These are phyloP conservation scores for Boletellus deceptivus DNA, from an alignment of 1,284 basidiomycete species.

Conservation along the genomic window DNA sequence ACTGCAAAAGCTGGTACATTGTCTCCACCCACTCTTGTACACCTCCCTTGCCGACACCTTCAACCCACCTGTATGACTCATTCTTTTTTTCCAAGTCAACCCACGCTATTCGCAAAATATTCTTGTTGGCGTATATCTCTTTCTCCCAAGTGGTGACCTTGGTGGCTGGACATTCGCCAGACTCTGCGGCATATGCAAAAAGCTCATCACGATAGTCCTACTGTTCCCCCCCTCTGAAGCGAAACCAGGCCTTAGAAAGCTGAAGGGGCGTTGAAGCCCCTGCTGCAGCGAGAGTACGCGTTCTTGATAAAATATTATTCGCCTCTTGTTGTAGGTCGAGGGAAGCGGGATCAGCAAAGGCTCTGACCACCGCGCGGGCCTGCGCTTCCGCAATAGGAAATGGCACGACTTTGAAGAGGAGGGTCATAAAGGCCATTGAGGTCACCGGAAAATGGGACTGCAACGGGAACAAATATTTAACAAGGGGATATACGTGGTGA, in stretches of 20 bases:
- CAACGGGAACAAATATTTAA: conserved; percentile 50
- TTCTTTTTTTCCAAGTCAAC: conserved; percentile 52
- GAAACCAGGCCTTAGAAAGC: conserved; percentile 57
- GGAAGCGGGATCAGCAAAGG: conserved; percentile 48
- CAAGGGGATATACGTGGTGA: conserved; percentile 62
- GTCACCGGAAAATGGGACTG: conserved; percentile 46
- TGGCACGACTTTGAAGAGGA: conserved; percentile 55
- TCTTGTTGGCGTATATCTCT: conserved; percentile 53
- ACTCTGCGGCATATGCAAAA: conserved; percentile 44
- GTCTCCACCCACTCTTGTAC: conserved; percentile 62
- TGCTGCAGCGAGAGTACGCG: conserved; percentile 38
- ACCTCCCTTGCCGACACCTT: conserved; percentile 56
- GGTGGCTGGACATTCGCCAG: conserved; percentile 32
- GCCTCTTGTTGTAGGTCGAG: conserved; percentile 51
- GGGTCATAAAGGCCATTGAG: conserved; percentile 63
- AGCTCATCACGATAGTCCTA: conserved; percentile 68
- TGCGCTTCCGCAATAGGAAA: conserved; percentile 70
- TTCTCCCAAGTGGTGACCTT: conserved; percentile 55
- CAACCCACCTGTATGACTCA: conserved; percentile 56
- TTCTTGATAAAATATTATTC: conserved; percentile 46
- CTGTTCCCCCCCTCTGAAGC: conserved; percentile 50
- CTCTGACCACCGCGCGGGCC: conserved; percentile 53
- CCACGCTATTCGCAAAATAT: conserved; percentile 55
- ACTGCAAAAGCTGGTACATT: conserved; percentile 47
- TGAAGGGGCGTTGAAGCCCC: conserved; percentile 32